These are phyloP conservation scores for Wickerhamomyces chaumierensis DNA, from an alignment of 805 yeast genomes.

Conservation along the genomic window DNA sequence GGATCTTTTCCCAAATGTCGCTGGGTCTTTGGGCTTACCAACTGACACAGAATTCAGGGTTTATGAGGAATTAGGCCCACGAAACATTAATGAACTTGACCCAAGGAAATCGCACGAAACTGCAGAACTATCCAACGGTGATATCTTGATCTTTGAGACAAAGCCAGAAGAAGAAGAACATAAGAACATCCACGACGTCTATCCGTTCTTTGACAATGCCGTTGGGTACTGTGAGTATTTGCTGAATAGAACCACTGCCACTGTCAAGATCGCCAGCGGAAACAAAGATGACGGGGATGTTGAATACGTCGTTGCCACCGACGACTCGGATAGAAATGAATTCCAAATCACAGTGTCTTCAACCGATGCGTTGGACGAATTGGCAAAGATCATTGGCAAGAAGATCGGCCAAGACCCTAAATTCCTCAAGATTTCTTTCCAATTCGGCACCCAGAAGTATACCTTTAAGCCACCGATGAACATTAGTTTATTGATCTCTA, in stretches of 20 bases:
- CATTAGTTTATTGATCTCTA: constrained; percentile 24
- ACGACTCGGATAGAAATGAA: constrained; percentile 10
- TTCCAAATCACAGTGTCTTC: constrained; percentile 65
- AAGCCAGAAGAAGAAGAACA: constrained; percentile 18
- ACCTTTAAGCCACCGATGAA: constrained; percentile 28
- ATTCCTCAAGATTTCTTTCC: constrained; percentile 55
- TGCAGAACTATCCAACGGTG: constrained; percentile 57
- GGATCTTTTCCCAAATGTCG: constrained; percentile 28
- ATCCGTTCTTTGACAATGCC: constrained; percentile 25
- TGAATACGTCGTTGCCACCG: constrained; percentile 19
- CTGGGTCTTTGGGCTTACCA: constrained; percentile 28
- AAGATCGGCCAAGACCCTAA: constrained; percentile 43
- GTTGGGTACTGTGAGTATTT: constrained; percentile 42
- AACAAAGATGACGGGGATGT: constrained; percentile 41
- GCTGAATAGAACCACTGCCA: constrained; percentile 48
- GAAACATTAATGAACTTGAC: constrained; percentile 32
- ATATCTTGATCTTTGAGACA: constrained; percentile 32
- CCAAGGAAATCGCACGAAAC: constrained; percentile 34
- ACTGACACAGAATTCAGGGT: constrained; percentile 25
- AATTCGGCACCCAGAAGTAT: constrained; percentile 47
- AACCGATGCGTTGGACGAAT: constrained; percentile 41
- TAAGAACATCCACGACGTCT: constrained; percentile 11
- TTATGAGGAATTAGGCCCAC: constrained; percentile 53
- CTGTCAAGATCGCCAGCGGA: constrained; percentile 31
- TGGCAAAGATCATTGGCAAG: constrained; percentile 52